A percentile compares a stretch with the other conserved stretches of the same genome.
phyloP scores from a whole-genome alignment of 1,139 yeast species.

The Sugiyamaella castrensis region DNA sequence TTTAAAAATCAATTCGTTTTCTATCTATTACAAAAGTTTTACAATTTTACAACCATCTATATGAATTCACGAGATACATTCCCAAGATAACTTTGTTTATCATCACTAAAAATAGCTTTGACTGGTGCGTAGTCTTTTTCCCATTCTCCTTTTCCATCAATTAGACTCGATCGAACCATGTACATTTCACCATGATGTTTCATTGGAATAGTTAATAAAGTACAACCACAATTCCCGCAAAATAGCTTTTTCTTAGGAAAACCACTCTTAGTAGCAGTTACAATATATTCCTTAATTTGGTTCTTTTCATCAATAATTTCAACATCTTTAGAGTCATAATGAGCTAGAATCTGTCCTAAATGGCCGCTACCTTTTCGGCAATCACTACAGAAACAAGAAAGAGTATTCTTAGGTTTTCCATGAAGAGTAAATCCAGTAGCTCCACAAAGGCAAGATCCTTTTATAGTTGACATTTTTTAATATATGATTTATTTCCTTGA shows the following conservation, averaged over 20 bases:
- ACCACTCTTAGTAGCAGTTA: constrained; percentile 30
- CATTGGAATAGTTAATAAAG: constrained; percentile 31
- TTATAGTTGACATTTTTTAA: neutral
- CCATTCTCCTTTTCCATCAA: constrained; percentile 22
- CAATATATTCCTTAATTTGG: constrained; percentile 22
- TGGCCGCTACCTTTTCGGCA: constrained; percentile 36
- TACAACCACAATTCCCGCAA: constrained; percentile 33
- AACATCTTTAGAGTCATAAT: constrained; percentile 23
- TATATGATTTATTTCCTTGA: too few relatives aligned
- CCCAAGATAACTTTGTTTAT: constrained; percentile 7
- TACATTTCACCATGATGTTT: constrained; percentile 27
- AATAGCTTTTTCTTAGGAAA: constrained; percentile 31
- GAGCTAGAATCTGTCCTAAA: constrained; percentile 31
- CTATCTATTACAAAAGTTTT: too few relatives aligned
- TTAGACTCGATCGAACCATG: constrained; percentile 29
- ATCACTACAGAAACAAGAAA: constrained; percentile 32
- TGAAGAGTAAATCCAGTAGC: constrained; percentile 21
- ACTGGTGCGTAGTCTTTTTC: constrained; percentile 12
- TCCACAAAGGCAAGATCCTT: constrained; percentile 32
- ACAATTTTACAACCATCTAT: neutral
- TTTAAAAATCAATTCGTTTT: too few relatives aligned
- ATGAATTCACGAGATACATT: neutral
- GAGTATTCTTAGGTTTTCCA: constrained; percentile 24
- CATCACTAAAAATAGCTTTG: constrained; percentile 11
- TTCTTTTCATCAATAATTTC: constrained; percentile 22